Base-by-base conservation (phyloP, 495 filamentous ascomycete species). In the Penicillium daleae region DNA sequence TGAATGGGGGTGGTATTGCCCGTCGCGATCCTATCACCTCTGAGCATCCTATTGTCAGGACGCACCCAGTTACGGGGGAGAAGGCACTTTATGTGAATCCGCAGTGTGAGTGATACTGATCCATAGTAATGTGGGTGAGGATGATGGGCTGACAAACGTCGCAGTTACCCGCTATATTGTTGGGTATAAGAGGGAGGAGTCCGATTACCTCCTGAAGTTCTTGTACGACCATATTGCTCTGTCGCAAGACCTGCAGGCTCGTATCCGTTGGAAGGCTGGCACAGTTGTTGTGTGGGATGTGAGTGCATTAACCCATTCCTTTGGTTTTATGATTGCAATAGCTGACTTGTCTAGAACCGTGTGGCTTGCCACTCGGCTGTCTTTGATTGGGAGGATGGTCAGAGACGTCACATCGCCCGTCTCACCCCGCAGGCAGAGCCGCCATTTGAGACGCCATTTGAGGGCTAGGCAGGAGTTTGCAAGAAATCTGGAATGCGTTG, bases 11-110 rank as follows among this genome's bases (percentile, higher is more conserved):
- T 4, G 81, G 82, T 17, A 77, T 85, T 63, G 79, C 82, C 19
- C 76, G 83, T 32, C 78, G 85, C n/a, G 80, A 85, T 33, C 83
- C 84, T 1, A 77, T 87, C 22, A 76, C 72, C 5, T 78, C 76
- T 6, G 83, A 83, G 39, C 86, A 88, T 66, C 87, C 87, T 0
- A 68, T 89, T 63, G 85, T 90, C 6, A 73, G 87, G 8, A 87
- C 82, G 5, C 87, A 90, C 67, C 86, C 86, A 0, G 80, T 81
- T 22, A 73, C 70, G 5, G 73, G 93, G 12, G 90, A 96, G 80
- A 96, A 96, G 76, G 90, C 92, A 0, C 75, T 96, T 9, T 96
- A 86, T 65, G 87, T 97, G 48, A 96, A 96, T 70, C 88, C 89
- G 9, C 90, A 94, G 73, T 96, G 91, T 92, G 74, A 85, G 87